A percentile compares a stretch with the other conserved stretches of the same genome.
These are phyloP conservation scores for Bjerkandera adusta DNA, from an alignment of 1,284 basidiomycete species.

Conservation along the genomic window DNA sequence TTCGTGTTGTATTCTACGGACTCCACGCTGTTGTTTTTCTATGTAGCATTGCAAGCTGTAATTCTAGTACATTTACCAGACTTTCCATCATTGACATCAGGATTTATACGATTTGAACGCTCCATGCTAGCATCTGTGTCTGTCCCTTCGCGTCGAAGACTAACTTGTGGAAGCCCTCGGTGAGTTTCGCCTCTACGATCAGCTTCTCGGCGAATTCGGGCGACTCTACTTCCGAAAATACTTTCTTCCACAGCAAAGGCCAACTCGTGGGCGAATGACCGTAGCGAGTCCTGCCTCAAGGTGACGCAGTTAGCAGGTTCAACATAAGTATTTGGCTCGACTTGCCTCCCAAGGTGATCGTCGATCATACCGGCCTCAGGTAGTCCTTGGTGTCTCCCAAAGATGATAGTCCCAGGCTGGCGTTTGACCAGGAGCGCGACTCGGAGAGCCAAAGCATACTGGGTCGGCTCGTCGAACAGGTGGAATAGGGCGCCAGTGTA, in stretches of 20 bases:
- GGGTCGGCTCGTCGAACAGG: conserved; percentile 34
- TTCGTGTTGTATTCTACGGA: neutral
- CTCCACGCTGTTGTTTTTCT: neutral
- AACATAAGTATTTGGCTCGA: neutral
- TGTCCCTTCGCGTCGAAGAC: conserved; percentile 11
- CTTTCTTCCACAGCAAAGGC: conserved; percentile 27
- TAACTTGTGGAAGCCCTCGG: conserved; percentile 12
- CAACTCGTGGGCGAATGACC: conserved; percentile 29
- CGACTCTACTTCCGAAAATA: conserved; percentile 25
- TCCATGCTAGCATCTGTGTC: conserved; percentile 25
- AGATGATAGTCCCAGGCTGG: conserved; percentile 24
- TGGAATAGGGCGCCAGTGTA: conserved; percentile 36
- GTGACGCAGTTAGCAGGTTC: neutral
- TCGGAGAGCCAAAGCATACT: conserved; percentile 31
- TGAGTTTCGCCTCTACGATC: conserved; percentile 22
- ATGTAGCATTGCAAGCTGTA: neutral
- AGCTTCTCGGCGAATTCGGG: conserved; percentile 21
- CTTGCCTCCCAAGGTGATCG: conserved; percentile 28
- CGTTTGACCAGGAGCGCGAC: conserved; percentile 27
- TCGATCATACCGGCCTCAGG: conserved; percentile 27
- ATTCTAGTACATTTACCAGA: neutral
- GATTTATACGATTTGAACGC: conserved; percentile 23
- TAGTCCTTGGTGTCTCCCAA: conserved; percentile 33
- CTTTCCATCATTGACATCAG: neutral
- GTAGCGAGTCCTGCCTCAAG: conserved; percentile 25